Base-by-base conservation (phyloP, 2,329 filamentous ascomycete genomes). In the Aspergillus thermomutatus region DNA sequence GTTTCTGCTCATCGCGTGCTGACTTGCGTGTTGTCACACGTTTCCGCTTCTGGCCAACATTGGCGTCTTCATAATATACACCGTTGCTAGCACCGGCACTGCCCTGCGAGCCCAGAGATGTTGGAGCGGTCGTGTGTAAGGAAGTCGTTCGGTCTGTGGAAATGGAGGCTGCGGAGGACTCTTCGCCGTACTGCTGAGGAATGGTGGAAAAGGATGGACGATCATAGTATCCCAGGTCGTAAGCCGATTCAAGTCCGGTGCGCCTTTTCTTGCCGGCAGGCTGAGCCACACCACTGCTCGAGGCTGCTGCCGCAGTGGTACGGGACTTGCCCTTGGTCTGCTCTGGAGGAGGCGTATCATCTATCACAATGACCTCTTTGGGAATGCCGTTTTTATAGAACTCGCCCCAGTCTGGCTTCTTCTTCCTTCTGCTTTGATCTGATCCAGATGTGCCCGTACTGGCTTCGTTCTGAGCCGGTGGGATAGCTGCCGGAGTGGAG, bases 21-120 rank as follows among this genome's bases (percentile, higher is more conserved):
- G 92, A 89, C 64, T 92, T 89, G 59, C 91, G 85, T 47, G 90
- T 91, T 25, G 81, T 82, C 17, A 82, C 81, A 59, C 94, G 85
- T 77, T 96, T 97, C 68, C 92, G 85, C 79, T 97, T 97, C 74
- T 94, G 89, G 34, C 92, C 91, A n/a, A 85, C 80, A 31, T 79
- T 79, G 51, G 87, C 83, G 60, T 88, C 87, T 64, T 87, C 84
- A 51, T 90, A 87, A 68, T 90, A 87, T 37, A 79, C 71, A 37
- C 81, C 82, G 62, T 79, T 84, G 73, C 82, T 77, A 8, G 75
- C 72, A 41, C 73, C 72, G 27, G 74, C 73, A 58, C 77, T 83
- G 27, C 79, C 79, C 64, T 83, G 81, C 6, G 90, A 92, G 14
- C 87, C 88, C 5, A 92, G 77, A 14, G 93, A 97, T 0, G 94